Evolutionary conservation across 1,284 basidiomycete species (phyloP).

Genomic region (Ceratobasidium sp.): DNA sequence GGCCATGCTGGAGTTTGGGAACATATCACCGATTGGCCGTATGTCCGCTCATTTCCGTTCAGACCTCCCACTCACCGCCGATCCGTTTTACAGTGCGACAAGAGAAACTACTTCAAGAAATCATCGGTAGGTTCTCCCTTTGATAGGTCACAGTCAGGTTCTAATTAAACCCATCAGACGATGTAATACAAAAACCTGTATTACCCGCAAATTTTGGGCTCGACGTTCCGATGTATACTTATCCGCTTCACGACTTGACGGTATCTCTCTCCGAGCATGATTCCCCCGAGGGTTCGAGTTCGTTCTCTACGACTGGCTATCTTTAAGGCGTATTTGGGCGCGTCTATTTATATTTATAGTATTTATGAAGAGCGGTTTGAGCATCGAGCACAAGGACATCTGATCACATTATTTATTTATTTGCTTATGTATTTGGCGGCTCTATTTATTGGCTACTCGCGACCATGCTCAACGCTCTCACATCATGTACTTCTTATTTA

Average conservation of each 20-base stretch:
- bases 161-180: conserved; percentile 3
- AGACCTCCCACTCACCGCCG: conserved; percentile 40
- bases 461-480: conserved; percentile 38
- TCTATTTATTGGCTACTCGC: conserved; percentile 37
- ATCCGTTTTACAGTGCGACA: conserved; percentile 74
- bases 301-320: conserved; percentile 35
- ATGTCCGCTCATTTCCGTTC: conserved; percentile 52
- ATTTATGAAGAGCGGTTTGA: conserved; percentile 22
- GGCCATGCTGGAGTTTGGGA: conserved; percentile 81
- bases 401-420: conserved; percentile 27
- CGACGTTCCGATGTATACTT: conserved; percentile 41
- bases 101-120: conserved; percentile 78
- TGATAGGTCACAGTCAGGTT: background rate
- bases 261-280: conserved; percentile 38
- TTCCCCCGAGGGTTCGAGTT: conserved; percentile 39
- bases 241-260: conserved; percentile 35
- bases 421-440: background rate
- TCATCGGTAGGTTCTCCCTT: conserved; percentile 58
- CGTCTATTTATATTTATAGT: conserved; percentile 35
- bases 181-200: conserved; percentile 42
- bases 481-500: conserved; percentile 28
- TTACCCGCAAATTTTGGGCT: conserved; percentile 42
- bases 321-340: conserved; percentile 20
- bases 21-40: conserved; percentile 83
- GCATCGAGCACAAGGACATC: conserved; percentile 40